Evolutionary conservation across 139 green algal species (phyloP).

Genomic region (Pleodorina starrii): DNA sequence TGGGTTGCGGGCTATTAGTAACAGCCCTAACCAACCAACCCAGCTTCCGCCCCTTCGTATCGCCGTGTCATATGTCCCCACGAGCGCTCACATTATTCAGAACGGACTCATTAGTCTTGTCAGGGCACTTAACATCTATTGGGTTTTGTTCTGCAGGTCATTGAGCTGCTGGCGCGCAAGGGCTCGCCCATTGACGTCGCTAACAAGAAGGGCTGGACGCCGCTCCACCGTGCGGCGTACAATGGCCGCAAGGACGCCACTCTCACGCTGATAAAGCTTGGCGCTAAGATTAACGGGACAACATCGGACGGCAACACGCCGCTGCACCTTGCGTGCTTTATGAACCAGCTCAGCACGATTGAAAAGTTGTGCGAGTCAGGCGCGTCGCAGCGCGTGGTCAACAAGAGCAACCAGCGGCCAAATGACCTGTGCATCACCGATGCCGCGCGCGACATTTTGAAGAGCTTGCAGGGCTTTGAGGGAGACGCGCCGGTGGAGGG

Average conservation of each 20-base stretch:
- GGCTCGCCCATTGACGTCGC: constrained; percentile 43
- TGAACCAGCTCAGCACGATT: constrained; percentile 60
- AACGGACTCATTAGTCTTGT: too few relatives aligned
- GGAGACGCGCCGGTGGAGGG: neutral
- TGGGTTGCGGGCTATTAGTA: too few relatives aligned
- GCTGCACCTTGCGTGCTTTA: constrained; percentile 67
- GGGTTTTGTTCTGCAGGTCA: constrained; percentile 30
- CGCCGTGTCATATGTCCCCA: too few relatives aligned
- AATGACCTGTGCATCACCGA: constrained; percentile 63
- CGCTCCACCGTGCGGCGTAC: constrained; percentile 67
- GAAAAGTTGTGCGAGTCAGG: constrained; percentile 52
- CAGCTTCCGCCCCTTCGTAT: too few relatives aligned
- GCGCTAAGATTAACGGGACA: constrained; percentile 33
- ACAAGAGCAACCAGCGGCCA: constrained; percentile 38
- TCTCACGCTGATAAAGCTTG: constrained; percentile 37
- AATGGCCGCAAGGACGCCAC: constrained; percentile 59
- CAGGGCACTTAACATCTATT: too few relatives aligned
- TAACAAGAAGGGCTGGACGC: constrained; percentile 68
- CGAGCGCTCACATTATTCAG: too few relatives aligned
- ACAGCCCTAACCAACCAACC: too few relatives aligned
- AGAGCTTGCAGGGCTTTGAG: constrained; percentile 31
- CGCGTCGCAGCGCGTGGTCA: constrained; percentile 16
- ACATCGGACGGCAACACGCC: constrained; percentile 71
- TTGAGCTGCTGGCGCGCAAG: constrained; percentile 57
- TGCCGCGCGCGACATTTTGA: constrained; percentile 55